Percentiles rank a stretch among this genome's conserved stretches.
Evolutionary conservation across 768 basidiomycete species (phyloP).

Genomic region (Pleurotus platypus): DNA sequence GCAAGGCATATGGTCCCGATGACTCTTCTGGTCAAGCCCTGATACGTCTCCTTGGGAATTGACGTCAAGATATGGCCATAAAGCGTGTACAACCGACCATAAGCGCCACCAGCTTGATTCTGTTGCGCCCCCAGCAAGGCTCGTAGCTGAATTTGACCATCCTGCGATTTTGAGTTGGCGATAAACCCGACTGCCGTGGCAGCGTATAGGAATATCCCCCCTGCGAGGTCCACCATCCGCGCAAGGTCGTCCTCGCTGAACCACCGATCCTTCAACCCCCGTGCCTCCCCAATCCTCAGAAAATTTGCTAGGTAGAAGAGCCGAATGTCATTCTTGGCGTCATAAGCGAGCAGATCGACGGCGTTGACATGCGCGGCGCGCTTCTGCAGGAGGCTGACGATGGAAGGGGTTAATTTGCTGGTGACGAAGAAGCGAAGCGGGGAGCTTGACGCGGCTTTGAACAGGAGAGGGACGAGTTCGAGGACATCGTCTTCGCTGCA

Average conservation of each 20-base stretch:
- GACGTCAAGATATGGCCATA: constrained; percentile 10
- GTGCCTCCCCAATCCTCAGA: neutral
- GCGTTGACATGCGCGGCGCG: neutral
- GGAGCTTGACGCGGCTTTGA: constrained; percentile 15
- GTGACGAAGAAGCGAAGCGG: constrained; percentile 28
- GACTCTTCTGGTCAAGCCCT: neutral
- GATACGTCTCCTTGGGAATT: neutral
- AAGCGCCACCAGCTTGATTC: constrained; percentile 2
- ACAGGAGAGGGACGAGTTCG: constrained; percentile 23
- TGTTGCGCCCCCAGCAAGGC: neutral
- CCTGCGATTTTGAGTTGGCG: neutral
- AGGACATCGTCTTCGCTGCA: constrained; percentile 20
- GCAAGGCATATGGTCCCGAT: constrained; percentile 6
- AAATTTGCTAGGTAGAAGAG: neutral
- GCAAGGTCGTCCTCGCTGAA: constrained; percentile 1
- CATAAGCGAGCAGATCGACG: constrained; percentile 1
- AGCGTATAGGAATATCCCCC: constrained; percentile 7
- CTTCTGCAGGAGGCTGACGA: constrained; percentile 10
- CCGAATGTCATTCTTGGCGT: constrained; percentile 8
- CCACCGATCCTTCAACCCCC: constrained; percentile 1
- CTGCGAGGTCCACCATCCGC: neutral
- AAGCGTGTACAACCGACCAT: constrained; percentile 9
- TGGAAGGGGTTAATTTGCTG: constrained; percentile 24
- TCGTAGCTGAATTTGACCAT: constrained; percentile 5
- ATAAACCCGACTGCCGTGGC: constrained; percentile 4